Percentiles rank a stretch among this genome's conserved stretches.
Evolutionary conservation across 2,329 filamentous ascomycete species (phyloP).

Genomic region (Ustulina deusta): DNA sequence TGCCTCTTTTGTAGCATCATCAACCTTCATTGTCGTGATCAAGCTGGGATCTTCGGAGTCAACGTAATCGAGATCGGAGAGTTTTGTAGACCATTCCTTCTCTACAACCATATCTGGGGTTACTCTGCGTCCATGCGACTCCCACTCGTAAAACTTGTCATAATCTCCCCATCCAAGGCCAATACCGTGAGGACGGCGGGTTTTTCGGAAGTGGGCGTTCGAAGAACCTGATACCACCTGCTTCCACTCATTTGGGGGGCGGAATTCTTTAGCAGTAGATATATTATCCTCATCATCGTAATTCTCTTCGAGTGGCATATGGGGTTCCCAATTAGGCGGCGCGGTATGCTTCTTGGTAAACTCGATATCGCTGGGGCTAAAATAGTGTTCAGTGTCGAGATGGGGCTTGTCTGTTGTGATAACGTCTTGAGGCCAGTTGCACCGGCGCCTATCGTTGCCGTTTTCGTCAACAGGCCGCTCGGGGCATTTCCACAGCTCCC

Average conservation of each 20-base stretch:
- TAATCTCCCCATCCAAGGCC: background rate
- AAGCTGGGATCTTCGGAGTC: background rate
- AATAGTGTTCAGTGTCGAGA: background rate
- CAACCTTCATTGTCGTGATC: background rate
- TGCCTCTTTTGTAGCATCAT: background rate
- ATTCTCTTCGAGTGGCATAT: background rate
- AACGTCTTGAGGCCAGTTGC: background rate
- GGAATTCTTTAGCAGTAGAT: background rate
- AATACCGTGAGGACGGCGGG: too few species aligned
- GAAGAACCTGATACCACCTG: background rate
- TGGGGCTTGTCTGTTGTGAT: background rate
- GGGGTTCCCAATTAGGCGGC: background rate
- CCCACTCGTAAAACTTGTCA: conserved; percentile 1
- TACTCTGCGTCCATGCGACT: background rate
- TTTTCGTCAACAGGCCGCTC: background rate
- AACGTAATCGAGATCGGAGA: background rate
- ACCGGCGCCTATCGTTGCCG: background rate
- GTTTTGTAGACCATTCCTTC: background rate
- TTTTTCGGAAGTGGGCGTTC: background rate
- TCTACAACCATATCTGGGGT: background rate
- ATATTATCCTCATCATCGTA: background rate
- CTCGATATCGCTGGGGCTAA: background rate
- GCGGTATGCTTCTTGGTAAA: background rate
- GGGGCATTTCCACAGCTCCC: background rate
- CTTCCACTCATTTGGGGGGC: background rate